These are phyloP conservation scores for Acmispon strigosus DNA, from an alignment of 306 rosid genomes.

Conservation along the genomic window DNA sequence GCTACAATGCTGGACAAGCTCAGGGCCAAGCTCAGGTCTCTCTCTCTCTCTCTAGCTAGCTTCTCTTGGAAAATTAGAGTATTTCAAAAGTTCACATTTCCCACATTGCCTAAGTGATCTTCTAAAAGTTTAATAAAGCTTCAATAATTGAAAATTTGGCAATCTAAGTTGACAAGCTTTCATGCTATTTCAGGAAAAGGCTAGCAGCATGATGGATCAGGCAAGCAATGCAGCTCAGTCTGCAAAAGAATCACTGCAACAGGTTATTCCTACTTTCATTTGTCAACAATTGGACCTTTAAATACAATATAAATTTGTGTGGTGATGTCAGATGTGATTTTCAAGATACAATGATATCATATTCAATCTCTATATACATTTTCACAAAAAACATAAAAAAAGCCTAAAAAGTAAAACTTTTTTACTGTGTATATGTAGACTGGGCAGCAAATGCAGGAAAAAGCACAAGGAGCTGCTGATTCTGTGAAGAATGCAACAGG, in stretches of 20 bases:
- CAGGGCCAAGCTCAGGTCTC: slow-evolving; percentile 55
- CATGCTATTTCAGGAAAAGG: slow-evolving; percentile 59
- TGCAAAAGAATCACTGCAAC: slow-evolving; percentile 40
- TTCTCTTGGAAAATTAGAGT: too few relatives aligned
- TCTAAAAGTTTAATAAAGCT: too few relatives aligned
- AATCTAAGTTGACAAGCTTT: too few relatives aligned
- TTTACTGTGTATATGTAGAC: slow-evolving; percentile 13
- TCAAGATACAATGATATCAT: not conserved
- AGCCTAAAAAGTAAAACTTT: not conserved
- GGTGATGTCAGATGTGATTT: too few relatives aligned
- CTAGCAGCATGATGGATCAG: slow-evolving; percentile 38
- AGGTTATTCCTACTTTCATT: slow-evolving; percentile 4
- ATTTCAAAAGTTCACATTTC: too few relatives aligned
- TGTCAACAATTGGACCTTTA: not conserved
- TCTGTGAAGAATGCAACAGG: slow-evolving; percentile 71
- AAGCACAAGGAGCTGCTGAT: slow-evolving; percentile 52
- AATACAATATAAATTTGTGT: too few relatives aligned
- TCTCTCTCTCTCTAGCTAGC: too few relatives aligned
- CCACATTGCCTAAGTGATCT: too few relatives aligned
- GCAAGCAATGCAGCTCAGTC: slow-evolving; percentile 41
- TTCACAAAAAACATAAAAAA: not conserved
- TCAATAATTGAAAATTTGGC: too few relatives aligned
- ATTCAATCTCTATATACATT: not conserved
- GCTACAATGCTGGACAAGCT: slow-evolving; percentile 56
- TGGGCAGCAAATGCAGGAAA: slow-evolving; percentile 40